Base-by-base conservation (phyloP, 495 filamentous ascomycete genomes). In the Aeminium ludgeri region DNA sequence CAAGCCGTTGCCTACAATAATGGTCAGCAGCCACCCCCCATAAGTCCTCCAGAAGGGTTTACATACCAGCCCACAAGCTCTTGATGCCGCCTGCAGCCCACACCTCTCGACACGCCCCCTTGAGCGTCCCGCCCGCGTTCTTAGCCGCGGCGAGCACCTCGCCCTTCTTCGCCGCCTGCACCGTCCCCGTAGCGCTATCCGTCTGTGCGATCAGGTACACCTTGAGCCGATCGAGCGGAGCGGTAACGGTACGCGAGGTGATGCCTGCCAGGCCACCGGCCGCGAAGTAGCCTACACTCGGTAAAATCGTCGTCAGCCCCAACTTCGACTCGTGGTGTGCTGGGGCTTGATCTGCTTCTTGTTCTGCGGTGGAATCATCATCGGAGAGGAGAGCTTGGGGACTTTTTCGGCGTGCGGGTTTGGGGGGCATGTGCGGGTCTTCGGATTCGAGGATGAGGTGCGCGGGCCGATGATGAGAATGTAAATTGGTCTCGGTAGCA, bases 121-220 rank as follows among this genome's bases (percentile, higher is more conserved):
- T 44, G 17, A 97, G 64, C 11, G 86, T 79, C 48, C 68, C 65
- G 8, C 72, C 68, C 12, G 76, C 72, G 48, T 72, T 74, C 45
- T 74, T 76, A 11, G 78, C 63, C 20, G 80, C 83, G 35, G 64
- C 57, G 15, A 82, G 39, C 3, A 80, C 68, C 37, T 76, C 72
- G 30, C 82, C 83, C 19, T 75, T 68, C 54, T 85, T 84, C 1
- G 69, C 79, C 20, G 80, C 78, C 36, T 69, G 60, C 38, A 78
- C 55, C 36, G 72, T 73, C 50, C 72, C 66, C 50, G 71, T 41
- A 41, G 67, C 65, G 30, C 68, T 61, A 29, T 72, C 73, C 30
- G 82, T 86, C 61, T 92, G 86, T 16, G 91, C 87, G 53, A 97
- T 93, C 32, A 97, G 75, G 59, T 91, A 96, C 42, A 97, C 87